phyloP scores from a whole-genome alignment of 305 asterid species.

The Fraxinus greggii region DNA sequence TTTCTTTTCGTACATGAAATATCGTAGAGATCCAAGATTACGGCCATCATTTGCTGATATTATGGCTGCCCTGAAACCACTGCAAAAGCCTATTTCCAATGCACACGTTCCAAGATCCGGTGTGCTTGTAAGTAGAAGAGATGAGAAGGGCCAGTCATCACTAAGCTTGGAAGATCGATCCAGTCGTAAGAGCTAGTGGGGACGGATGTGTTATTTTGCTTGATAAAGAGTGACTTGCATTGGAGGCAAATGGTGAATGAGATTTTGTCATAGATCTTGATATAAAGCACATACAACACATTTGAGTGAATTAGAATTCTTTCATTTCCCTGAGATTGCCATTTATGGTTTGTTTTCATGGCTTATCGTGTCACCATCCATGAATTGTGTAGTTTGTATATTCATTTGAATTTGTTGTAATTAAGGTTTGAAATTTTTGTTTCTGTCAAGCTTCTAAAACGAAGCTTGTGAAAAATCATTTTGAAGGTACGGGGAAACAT shows the following conservation, averaged over 20 bases:
- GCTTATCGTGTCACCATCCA: constrained; percentile 28
- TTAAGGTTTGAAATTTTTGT: constrained; percentile 17
- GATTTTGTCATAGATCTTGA: constrained; percentile 2
- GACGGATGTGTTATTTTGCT: constrained; percentile 22
- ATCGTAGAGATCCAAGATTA: constrained; percentile 69
- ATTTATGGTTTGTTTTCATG: constrained; percentile 26
- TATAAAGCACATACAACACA: constrained; percentile 1
- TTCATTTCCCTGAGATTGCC: background rate
- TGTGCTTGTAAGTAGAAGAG: constrained; percentile 39
- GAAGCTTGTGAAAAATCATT: background rate
- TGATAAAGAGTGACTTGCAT: constrained; percentile 25
- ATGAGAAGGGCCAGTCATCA: constrained; percentile 45
- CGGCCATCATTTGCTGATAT: constrained; percentile 87
- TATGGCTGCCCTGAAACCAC: constrained; percentile 82
- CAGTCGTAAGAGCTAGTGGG: constrained; percentile 38
- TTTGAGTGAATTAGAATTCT: constrained; percentile 19
- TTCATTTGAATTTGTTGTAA: constrained; percentile 33
- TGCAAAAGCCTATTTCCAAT: constrained; percentile 64
- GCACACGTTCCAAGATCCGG: constrained; percentile 50
- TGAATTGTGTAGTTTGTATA: constrained; percentile 33
- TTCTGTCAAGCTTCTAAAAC: background rate
- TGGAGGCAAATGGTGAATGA: constrained; percentile 20
- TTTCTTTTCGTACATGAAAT: background rate
- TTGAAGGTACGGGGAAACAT: background rate
- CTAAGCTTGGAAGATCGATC: constrained; percentile 29